phyloP scores from a whole-genome alignment of 2,329 filamentous ascomycete genomes.

The Nectriaceae sp. region DNA sequence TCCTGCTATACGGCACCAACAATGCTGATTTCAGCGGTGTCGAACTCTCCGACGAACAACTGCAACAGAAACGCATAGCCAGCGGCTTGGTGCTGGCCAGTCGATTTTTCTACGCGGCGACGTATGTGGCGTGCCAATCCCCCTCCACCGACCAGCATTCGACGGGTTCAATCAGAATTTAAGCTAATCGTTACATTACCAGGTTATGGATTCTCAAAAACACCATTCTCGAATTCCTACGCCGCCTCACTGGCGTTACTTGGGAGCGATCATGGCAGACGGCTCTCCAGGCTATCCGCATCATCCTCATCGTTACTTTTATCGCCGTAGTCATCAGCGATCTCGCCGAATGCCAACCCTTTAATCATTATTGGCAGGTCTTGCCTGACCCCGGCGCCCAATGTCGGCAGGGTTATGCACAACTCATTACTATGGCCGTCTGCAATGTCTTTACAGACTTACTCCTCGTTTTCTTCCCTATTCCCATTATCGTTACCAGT shows the following conservation, averaged over 20 bases:
- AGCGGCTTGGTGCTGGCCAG: constrained; percentile 80
- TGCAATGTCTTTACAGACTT: constrained; percentile 89
- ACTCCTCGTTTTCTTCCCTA: constrained; percentile 82
- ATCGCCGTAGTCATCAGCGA: constrained; percentile 78
- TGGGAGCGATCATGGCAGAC: constrained; percentile 78
- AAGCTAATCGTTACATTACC: constrained; percentile 28
- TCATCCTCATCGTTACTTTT: constrained; percentile 78
- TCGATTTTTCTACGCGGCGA: constrained; percentile 84
- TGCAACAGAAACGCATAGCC: constrained; percentile 68
- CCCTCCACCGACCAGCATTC: constrained; percentile 2
- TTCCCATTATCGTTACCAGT: constrained; percentile 82
- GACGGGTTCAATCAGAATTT: background rate
- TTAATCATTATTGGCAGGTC: constrained; percentile 76
- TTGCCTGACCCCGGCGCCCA: constrained; percentile 81
- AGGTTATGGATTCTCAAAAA: constrained; percentile 93
- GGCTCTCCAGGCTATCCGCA: constrained; percentile 70
- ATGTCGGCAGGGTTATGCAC: constrained; percentile 84
- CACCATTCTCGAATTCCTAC: constrained; percentile 89
- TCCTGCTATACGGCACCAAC: constrained; percentile 89
- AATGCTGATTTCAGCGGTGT: constrained; percentile 66
- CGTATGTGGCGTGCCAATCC: constrained; percentile 58
- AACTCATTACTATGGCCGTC: constrained; percentile 86
- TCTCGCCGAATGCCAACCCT: constrained; percentile 79
- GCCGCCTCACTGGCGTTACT: constrained; percentile 77
- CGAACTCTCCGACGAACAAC: constrained; percentile 54